Evolutionary conservation across 768 basidiomycete genomes (phyloP).

Genomic region (Kwoniella sp.): DNA sequence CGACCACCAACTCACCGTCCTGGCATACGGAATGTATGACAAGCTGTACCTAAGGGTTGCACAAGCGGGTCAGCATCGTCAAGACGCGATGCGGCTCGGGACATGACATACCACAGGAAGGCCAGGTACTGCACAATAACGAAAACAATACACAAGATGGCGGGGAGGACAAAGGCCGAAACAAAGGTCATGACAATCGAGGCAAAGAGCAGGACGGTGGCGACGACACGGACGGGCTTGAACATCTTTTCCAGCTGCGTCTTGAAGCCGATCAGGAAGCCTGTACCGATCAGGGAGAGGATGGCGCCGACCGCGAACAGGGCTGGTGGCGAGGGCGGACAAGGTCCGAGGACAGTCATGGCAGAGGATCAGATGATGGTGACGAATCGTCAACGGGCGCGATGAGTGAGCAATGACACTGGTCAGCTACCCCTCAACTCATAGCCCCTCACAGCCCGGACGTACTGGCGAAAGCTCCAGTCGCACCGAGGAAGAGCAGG

Average conservation of each 20-base stretch:
- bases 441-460: slow-evolving; percentile 25
- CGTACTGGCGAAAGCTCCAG: slow-evolving; percentile 71
- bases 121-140: slow-evolving; percentile 88
- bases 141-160: slow-evolving; percentile 55
- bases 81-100: slow-evolving; percentile 48
- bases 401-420: too few species aligned
- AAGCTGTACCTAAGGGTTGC: slow-evolving; percentile 42
- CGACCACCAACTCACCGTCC: slow-evolving; percentile 47
- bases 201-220: slow-evolving; percentile 70
- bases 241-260: slow-evolving; percentile 89
- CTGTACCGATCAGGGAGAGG: slow-evolving; percentile 73
- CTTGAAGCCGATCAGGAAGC: slow-evolving; percentile 38
- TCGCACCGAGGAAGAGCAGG: slow-evolving; percentile 66
- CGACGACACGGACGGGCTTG: slow-evolving; percentile 81
- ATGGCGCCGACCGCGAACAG: slow-evolving; percentile 78
- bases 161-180: slow-evolving; percentile 65
- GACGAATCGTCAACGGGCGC: too few species aligned
- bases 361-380: too few species aligned
- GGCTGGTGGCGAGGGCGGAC: too few species aligned
- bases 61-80: slow-evolving; percentile 51
- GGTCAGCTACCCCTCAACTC: neutral
- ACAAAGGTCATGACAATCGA: slow-evolving; percentile 80
- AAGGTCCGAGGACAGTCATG: too few species aligned
- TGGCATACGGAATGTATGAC: slow-evolving; percentile 82
- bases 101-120: slow-evolving; percentile 78